Evolutionary conservation across 2,329 filamentous ascomycete genomes (phyloP), one percentile per base, ranked within the genome.

Genomic region (Chaetomium sp.): DNA sequence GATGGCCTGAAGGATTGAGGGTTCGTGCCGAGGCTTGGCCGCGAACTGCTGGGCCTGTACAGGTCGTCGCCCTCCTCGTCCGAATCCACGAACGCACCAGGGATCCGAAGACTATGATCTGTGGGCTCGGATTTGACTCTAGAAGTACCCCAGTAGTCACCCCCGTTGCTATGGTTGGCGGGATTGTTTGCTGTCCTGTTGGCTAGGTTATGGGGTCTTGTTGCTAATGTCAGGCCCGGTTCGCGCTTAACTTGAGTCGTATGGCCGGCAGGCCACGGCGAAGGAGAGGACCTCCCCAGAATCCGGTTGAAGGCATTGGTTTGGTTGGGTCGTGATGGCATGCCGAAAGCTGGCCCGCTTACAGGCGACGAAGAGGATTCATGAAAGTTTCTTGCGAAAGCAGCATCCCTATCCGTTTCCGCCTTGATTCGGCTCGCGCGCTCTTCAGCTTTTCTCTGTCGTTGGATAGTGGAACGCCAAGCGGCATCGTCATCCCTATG

Each of bases 361-460:
- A 46, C 14, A 5, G 52, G 10, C 4, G 47, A 45, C 35, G 52
- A 53, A 3, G 50, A 12, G 35, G 55, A 52, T 10, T 47, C 54
- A 19, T 52, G 46, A 36, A 60, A 45, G n/a, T 54, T 52, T 33
- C 50, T 53, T n/a, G 67, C 59, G 10, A 62, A 41, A 9, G 52
- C 41, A 51, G 62, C 58, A 59, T 72, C 72, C 11, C 66, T 60
- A 49, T 69, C 70, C 36, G 68, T 67, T 40, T 68, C 69, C 52
- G 68, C 62, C 41, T 68, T 70, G 52, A 68, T 67, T 33, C 74
- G 72, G 51, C 72, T 61, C 8, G 67, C 61, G 44, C 75, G 61
- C 37, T 72, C 63, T 52, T 72, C 69, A 63, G 72, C 70, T 40
- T 71, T 67, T 59, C 69, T 70, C 34, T 61, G 54, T 10, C 49